These are phyloP conservation scores for Cunninghamia lanceolata DNA, from an alignment of 75 land plant genomes.

Conservation along the genomic window DNA sequence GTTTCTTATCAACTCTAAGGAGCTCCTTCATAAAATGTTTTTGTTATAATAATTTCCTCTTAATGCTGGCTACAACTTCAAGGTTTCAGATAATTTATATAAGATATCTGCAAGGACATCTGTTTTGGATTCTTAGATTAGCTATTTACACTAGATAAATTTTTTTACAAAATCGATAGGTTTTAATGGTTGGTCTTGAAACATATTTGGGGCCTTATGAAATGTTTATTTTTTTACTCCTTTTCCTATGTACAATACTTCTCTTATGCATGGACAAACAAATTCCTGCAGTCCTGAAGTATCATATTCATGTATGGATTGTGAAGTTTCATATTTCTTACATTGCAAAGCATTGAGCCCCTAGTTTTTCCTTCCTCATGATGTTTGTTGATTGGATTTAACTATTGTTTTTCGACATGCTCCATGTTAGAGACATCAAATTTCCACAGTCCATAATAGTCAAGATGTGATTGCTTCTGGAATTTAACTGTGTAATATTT, in stretches of 20 bases:
- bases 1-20: constrained; percentile 19
- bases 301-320: neutral
- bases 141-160: neutral
- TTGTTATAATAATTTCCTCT: neutral
- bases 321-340: neutral
- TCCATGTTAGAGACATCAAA: no score
- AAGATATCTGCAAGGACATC: neutral
- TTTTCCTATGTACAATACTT: neutral
- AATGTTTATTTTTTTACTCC: neutral
- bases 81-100: neutral
- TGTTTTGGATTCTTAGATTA: neutral
- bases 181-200: neutral
- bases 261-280: neutral
- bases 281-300: neutral
- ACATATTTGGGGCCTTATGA: neutral
- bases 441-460: no score
- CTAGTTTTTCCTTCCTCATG: neutral
- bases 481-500: no score
- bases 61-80: neutral
- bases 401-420: neutral
- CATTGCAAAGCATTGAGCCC: neutral
- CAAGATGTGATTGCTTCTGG: no score
- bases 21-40: neutral
- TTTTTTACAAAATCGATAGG: neutral
- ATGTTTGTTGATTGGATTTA: neutral